Conservation (phyloP, 352 stramenopile genomes). For the Phytophthora tubulina region DNA sequence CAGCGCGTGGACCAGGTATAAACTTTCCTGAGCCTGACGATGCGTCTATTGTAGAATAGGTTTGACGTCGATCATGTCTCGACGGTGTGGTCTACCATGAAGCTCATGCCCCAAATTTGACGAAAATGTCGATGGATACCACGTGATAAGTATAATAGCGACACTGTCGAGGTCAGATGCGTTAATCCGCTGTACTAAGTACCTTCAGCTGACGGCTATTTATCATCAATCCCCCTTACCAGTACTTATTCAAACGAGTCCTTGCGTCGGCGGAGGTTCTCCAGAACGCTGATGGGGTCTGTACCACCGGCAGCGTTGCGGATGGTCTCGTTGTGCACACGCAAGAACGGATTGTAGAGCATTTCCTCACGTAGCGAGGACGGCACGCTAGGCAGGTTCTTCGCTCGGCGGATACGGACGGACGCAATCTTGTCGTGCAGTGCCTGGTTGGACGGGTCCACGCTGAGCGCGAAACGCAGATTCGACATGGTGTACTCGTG, state of each 20-base stretch:
- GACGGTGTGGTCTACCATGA: background rate
- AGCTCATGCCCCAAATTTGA: conserved; percentile 1
- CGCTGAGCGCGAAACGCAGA: conserved; percentile 92
- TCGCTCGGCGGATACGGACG: conserved; percentile 78
- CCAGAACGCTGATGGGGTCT: conserved; percentile 82
- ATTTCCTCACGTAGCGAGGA: conserved; percentile 90
- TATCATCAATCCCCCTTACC: background rate
- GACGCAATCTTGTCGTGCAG: conserved; percentile 89
- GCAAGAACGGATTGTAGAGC: conserved; percentile 89
- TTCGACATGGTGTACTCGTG: conserved; percentile 96
- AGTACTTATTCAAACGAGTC: conserved; percentile 70
- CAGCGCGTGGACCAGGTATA: background rate
- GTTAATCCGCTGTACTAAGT: background rate
- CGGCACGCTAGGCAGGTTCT: conserved; percentile 93
- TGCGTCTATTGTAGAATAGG: background rate
- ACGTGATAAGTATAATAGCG: background rate
- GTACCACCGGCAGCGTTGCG: conserved; percentile 81
- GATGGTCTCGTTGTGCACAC: conserved; percentile 87
- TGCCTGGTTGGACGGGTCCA: conserved; percentile 92
- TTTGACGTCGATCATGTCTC: conserved; percentile 1
- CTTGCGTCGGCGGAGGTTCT: conserved; percentile 81
- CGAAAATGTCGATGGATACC: background rate
- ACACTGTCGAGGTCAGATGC: background rate
- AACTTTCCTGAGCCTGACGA: conserved; percentile 8
- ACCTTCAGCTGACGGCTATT: background rate